phyloP scores from a whole-genome alignment of 345 rosid species.

The Pugionium dolabratum region DNA sequence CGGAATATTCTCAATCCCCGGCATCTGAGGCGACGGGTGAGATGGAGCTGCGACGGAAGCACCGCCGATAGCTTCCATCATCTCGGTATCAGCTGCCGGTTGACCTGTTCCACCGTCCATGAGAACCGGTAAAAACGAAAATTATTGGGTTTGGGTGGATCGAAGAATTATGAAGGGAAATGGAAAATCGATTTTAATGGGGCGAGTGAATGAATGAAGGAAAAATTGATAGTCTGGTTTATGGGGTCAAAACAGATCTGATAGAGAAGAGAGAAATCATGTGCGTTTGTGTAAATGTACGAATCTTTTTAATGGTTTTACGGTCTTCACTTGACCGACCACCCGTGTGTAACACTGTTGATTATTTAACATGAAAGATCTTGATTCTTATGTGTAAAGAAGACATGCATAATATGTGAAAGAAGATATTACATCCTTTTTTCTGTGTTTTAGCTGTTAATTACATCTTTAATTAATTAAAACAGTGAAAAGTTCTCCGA shows the following conservation, averaged over 20 bases:
- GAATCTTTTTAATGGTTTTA: constrained; percentile 11
- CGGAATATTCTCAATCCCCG: constrained; percentile 73
- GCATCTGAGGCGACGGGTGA: constrained; percentile 38
- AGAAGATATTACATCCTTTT: background rate
- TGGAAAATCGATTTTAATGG: constrained; percentile 2
- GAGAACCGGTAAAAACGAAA: constrained; percentile 12
- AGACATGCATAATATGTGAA: background rate
- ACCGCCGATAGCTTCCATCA: constrained; percentile 59
- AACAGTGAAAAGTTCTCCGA: too few relatives aligned
- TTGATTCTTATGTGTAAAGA: constrained; percentile 1
- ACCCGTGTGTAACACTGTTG: constrained; percentile 33
- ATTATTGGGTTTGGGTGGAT: constrained; percentile 13
- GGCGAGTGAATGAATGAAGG: constrained; percentile 17
- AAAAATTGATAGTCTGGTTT: background rate
- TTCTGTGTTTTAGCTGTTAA: background rate
- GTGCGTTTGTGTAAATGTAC: background rate
- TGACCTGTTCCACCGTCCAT: constrained; percentile 59
- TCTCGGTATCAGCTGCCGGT: constrained; percentile 70
- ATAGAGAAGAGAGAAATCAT: background rate
- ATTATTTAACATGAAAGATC: background rate
- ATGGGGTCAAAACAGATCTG: background rate
- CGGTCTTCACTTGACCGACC: constrained; percentile 27
- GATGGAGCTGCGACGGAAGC: constrained; percentile 38
- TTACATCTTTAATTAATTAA: background rate
- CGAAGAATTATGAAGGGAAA: constrained; percentile 12